Evolutionary conservation across 768 basidiomycete genomes (phyloP).

Genomic region (Kwoniella mangroviensis): DNA sequence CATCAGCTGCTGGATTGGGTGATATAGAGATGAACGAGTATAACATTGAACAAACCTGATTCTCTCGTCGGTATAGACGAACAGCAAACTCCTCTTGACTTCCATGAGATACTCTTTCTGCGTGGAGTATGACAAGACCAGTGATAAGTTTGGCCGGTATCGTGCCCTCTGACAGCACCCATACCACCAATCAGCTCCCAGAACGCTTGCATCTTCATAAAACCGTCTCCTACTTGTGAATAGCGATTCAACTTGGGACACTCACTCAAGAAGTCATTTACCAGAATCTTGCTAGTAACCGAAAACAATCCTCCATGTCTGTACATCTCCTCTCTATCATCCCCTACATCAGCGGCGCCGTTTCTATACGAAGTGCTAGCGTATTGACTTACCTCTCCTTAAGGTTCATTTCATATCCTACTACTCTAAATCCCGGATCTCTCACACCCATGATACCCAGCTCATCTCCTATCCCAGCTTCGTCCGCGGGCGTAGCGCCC

Average conservation of each 20-base stretch:
- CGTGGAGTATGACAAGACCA: conserved; percentile 86
- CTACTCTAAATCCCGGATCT: conserved; percentile 78
- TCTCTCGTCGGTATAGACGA: conserved; percentile 85
- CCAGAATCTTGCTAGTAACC: conserved; percentile 89
- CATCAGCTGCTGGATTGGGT: background rate
- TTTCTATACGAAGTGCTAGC: background rate
- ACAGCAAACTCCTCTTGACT: conserved; percentile 92
- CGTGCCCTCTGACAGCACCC: conserved; percentile 61
- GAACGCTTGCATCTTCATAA: no score
- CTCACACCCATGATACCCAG: conserved; percentile 89
- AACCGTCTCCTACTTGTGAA: background rate
- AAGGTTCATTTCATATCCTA: conserved; percentile 78
- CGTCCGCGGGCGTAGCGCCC: conserved; percentile 77
- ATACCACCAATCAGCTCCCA: background rate
- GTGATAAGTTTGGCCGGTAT: conserved; percentile 85
- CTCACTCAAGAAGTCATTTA: conserved; percentile 86
- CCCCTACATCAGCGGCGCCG: background rate
- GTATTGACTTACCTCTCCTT: conserved; percentile 70
- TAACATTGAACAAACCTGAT: conserved; percentile 60
- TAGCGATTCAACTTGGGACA: background rate
- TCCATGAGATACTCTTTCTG: conserved; percentile 87
- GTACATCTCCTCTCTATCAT: conserved; percentile 76
- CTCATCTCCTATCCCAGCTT: conserved; percentile 87
- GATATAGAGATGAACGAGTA: background rate
- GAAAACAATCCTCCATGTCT: conserved; percentile 85